Conservation (phyloP, 1,139 yeast genomes). For the Diutina pseudorugosa region DNA sequence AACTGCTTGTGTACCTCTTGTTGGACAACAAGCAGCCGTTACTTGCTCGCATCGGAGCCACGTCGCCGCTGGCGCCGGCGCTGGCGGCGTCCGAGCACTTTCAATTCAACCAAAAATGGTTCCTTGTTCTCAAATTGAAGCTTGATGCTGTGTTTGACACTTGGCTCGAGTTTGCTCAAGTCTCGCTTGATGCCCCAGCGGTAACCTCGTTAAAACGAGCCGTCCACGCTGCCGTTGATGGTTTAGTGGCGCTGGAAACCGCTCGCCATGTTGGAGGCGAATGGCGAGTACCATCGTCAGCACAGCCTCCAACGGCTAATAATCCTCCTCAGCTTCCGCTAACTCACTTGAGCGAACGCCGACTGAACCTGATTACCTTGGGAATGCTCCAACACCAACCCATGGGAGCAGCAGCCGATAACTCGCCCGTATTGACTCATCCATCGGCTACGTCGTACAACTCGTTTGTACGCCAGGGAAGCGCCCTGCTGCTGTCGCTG, state of each 20-base stretch:
- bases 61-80: not conserved
- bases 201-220: not conserved
- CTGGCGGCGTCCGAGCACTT: not conserved
- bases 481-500: slow-evolving; percentile 1
- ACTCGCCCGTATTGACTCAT: not conserved
- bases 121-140: not conserved
- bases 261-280: not conserved
- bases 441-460: not conserved
- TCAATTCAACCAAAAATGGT: not conserved
- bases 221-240: not conserved
- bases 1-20: not conserved
- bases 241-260: not conserved
- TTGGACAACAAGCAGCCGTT: slow-evolving; percentile 1
- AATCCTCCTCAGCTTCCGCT: not conserved
- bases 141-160: not conserved
- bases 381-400: slow-evolving; percentile 2
- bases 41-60: not conserved
- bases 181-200: not conserved
- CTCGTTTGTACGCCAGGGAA: slow-evolving; percentile 1
- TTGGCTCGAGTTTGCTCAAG: not conserved
- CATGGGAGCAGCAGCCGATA: not conserved
- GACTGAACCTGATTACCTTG: not conserved
- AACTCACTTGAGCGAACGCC: not conserved
- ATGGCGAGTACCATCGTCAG: not conserved
- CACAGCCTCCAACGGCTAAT: not conserved